These are phyloP conservation scores for Fusarium brevicatenulatum DNA, from an alignment of 2,329 filamentous ascomycete genomes.

Conservation along the genomic window DNA sequence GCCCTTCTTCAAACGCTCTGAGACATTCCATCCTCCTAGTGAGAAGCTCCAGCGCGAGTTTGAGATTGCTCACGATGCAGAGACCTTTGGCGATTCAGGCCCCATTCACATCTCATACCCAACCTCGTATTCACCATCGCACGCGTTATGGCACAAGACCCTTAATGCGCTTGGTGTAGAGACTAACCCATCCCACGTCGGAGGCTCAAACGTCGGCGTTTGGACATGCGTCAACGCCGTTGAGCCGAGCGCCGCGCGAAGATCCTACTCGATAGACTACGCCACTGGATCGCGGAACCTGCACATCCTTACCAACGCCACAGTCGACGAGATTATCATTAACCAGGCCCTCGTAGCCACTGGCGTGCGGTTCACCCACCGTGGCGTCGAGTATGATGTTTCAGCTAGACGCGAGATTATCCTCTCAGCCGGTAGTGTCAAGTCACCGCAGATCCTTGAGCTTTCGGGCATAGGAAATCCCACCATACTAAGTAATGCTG, in stretches of 20 bases:
- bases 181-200: constrained; percentile 57
- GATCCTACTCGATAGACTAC: constrained; percentile 61
- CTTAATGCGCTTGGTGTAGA: constrained; percentile 56
- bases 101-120: constrained; percentile 61
- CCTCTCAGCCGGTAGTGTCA: constrained; percentile 66
- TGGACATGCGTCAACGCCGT: constrained; percentile 62
- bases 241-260: constrained; percentile 55
- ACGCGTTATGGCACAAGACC: constrained; percentile 59
- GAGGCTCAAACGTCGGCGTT: constrained; percentile 61
- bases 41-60: constrained; percentile 48
- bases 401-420: constrained; percentile 63
- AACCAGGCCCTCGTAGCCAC: constrained; percentile 40
- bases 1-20: constrained; percentile 61
- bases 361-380: constrained; percentile 49
- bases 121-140: constrained; percentile 52
- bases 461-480: constrained; percentile 67
- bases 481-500: constrained; percentile 50
- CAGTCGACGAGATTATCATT: constrained; percentile 44
- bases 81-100: constrained; percentile 55
- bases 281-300: constrained; percentile 58
- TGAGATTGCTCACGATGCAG: constrained; percentile 52
- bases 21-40: constrained; percentile 58
- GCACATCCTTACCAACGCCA: constrained; percentile 47
- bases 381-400: constrained; percentile 51
- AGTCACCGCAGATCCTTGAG: constrained; percentile 69